Conservation (phyloP, 768 basidiomycete genomes). For the Kwoniella sp. region DNA sequence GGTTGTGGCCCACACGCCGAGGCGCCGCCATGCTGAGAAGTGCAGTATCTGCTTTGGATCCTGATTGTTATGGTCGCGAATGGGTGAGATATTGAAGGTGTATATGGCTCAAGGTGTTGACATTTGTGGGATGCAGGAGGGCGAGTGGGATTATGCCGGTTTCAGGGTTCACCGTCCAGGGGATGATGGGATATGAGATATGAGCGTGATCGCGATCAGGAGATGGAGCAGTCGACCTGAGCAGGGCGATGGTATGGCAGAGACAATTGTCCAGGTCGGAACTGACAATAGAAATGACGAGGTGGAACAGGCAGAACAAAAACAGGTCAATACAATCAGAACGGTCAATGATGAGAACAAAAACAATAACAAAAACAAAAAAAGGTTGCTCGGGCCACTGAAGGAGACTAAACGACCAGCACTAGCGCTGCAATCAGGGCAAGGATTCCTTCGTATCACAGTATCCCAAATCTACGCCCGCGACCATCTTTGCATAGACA, state of each 20-base stretch:
- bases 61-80: no score
- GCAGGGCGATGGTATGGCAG: neutral
- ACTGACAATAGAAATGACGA: no score
- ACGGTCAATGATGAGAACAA: neutral
- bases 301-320: neutral
- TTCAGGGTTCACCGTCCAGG: neutral
- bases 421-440: neutral
- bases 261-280: neutral
- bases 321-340: neutral
- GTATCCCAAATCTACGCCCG: no score
- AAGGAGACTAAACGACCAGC: neutral
- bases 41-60: neutral
- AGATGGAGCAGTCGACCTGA: neutral
- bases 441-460: no score
- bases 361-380: neutral
- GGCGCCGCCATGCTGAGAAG: conserved; percentile 20
- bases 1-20: conserved; percentile 23
- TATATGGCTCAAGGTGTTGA: neutral
- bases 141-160: neutral
- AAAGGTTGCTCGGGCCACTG: neutral
- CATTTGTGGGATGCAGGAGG: neutral
- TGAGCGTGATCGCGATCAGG: neutral
- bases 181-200: no score
- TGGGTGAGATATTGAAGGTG: no score
- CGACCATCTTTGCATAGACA: no score